phyloP scores from a whole-genome alignment of 2,329 filamentous ascomycete species.

The Blastomyces parvus region DNA sequence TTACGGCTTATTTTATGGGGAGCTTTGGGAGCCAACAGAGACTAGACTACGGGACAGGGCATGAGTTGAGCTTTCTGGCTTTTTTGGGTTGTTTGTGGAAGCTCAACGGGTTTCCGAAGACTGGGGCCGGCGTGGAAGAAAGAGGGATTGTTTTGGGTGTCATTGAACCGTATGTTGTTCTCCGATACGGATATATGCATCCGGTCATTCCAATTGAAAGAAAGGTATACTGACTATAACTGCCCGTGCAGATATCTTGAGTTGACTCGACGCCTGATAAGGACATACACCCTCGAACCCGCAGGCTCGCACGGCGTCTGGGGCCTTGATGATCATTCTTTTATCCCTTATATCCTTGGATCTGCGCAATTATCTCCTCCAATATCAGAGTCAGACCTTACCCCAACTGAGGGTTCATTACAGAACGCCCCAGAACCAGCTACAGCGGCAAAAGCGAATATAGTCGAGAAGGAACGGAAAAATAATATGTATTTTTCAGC shows the following conservation, averaged over 20 bases:
- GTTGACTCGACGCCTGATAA: constrained; percentile 71
- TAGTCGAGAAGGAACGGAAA: constrained; percentile 56
- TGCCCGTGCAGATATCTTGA: constrained; percentile 56
- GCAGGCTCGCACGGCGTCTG: constrained; percentile 95
- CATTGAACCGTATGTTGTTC: constrained; percentile 62
- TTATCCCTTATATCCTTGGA: constrained; percentile 88
- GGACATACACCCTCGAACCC: constrained; percentile 86
- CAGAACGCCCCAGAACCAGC: constrained; percentile 60
- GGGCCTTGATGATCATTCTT: constrained; percentile 96
- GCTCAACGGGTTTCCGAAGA: constrained; percentile 63
- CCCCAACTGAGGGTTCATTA: constrained; percentile 71
- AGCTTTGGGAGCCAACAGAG: constrained; percentile 81
- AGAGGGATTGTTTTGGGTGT: constrained; percentile 71
- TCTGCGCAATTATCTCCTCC: constrained; percentile 80
- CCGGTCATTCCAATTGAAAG: background rate
- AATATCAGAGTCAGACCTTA: constrained; percentile 52
- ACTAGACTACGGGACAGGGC: constrained; percentile 91
- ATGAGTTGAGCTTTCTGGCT: constrained; percentile 88
- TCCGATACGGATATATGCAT: background rate
- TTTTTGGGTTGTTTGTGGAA: constrained; percentile 91
- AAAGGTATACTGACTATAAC: background rate
- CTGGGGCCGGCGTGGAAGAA: constrained; percentile 50
- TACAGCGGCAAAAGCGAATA: constrained; percentile 55
- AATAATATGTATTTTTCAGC: constrained; percentile 88
- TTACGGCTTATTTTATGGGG: constrained; percentile 70